Conservation (phyloP, 495 filamentous ascomycete genomes). For the Penicillium ucsense region DNA sequence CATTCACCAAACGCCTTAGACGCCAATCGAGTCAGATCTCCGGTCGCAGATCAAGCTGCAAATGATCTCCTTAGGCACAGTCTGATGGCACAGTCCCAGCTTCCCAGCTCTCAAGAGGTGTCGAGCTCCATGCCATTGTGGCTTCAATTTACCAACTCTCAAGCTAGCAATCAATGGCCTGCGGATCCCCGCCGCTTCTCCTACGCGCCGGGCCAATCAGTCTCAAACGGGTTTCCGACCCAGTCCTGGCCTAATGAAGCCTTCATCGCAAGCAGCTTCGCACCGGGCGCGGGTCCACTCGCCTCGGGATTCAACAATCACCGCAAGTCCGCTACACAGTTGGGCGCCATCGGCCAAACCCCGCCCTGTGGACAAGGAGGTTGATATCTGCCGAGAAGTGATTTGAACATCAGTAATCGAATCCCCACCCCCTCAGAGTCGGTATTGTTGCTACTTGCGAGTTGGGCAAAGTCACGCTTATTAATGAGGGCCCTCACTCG, state of each 20-base stretch:
- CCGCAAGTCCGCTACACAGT: conserved; percentile 25
- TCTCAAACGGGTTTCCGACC: conserved; percentile 20
- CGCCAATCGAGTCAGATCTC: conserved; percentile 1
- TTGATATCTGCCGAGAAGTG: conserved; percentile 15
- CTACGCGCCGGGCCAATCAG: conserved; percentile 21
- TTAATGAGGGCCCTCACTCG: no score
- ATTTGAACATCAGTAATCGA: no score
- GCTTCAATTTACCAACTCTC: conserved; percentile 17
- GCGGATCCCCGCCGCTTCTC: conserved; percentile 11
- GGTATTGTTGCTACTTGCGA: no score
- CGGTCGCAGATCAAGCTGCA: conserved; percentile 18
- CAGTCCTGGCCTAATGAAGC: conserved; percentile 35
- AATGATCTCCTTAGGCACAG: conserved; percentile 24
- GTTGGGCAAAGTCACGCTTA: no score
- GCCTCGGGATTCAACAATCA: conserved; percentile 15
- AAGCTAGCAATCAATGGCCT: conserved; percentile 18
- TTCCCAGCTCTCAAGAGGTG: conserved; percentile 13
- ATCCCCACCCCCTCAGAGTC: no score
- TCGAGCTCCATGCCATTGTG: conserved; percentile 18
- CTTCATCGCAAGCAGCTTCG: conserved; percentile 30
- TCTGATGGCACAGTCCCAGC: conserved; percentile 19
- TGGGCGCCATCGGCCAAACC: conserved; percentile 37
- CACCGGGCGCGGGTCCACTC: conserved; percentile 16
- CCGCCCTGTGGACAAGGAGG: conserved; percentile 41
- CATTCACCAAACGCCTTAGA: conserved; percentile 8